phyloP scores from a whole-genome alignment of 805 yeast genomes.

The Torulaspora delbrueckii region DNA sequence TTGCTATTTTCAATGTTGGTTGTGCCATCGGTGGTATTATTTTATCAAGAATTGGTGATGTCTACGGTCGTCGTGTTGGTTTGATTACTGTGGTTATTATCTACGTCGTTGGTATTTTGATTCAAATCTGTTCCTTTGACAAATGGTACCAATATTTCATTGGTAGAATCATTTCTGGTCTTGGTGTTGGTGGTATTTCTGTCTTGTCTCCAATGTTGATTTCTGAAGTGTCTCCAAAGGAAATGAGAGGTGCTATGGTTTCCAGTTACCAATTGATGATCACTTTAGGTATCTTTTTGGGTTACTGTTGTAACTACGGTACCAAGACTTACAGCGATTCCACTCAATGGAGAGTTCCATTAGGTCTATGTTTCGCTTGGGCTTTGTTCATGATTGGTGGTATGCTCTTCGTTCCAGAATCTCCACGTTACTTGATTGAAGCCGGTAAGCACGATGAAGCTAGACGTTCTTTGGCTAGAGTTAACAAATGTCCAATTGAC shows the following conservation, averaged over 20 bases:
- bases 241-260: constrained; percentile 68
- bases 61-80: constrained; percentile 62
- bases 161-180: constrained; percentile 67
- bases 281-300: constrained; percentile 72
- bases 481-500: constrained; percentile 51
- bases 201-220: constrained; percentile 73
- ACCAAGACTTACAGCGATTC: constrained; percentile 38
- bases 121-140: constrained; percentile 54
- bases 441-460: constrained; percentile 57
- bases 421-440: constrained; percentile 66
- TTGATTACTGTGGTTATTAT: constrained; percentile 54
- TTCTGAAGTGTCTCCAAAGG: constrained; percentile 39
- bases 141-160: constrained; percentile 70
- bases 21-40: constrained; percentile 70
- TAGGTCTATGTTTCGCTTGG: constrained; percentile 55
- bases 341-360: constrained; percentile 73
- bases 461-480: constrained; percentile 49
- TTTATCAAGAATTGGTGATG: constrained; percentile 55
- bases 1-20: constrained; percentile 62
- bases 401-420: constrained; percentile 61
- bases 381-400: constrained; percentile 40
- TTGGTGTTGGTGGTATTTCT: constrained; percentile 73
- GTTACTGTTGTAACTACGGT: constrained; percentile 72
- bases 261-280: constrained; percentile 69
- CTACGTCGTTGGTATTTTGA: constrained; percentile 62